Base-by-base conservation (phyloP, 305 asterid species). In the Fraxinus paxiana region DNA sequence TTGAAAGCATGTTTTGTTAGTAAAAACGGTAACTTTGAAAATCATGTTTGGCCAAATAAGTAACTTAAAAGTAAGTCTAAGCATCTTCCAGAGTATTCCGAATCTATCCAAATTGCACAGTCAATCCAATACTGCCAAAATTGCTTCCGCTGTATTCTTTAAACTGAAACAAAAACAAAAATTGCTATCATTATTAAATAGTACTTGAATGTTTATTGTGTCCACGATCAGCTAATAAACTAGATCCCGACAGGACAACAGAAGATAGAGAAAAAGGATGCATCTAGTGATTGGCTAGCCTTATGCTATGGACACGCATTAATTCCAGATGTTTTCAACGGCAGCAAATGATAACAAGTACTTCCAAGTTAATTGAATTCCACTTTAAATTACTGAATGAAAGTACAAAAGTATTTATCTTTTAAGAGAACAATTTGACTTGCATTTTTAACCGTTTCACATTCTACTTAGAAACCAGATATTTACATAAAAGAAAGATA, bases 401-500 rank as follows among this genome's bases (percentile, higher is more conserved):
- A 75, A 26, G 30, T 56, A 79, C 75, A 77, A 51, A 82, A 56
- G 77, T 43, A 28, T 26, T 82, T 56, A 61, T 15, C 76, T 63
- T 69, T 59, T 35, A 33, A 20, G 51, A 34, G 34, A 24, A 30
- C 41, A 76, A n/a, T 13, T 77, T 48, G 79, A 77, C 70, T 76
- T 56, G 31, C 65, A 59, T 63, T 74, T 84, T 18, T 34, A 13
- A 33, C 76, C 76, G 76, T 48, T 18, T 77, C 51, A 17, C n/a
- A 13, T 26, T 76, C 37, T 26, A 22, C 63, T 72, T 46, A 12
- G 70, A 71, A 38, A 34, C 59, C 18, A 33, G 20, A 46, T 46
- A 80, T 76, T 76, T 51, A 78, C 83, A 77, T 2, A 38, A 78
- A 67, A 67, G 15, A 71, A 54, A 77, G 71, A 48, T 72, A 81